Evolutionary conservation across 768 basidiomycete species (phyloP).

Genomic region (Lyophyllum decastes): DNA sequence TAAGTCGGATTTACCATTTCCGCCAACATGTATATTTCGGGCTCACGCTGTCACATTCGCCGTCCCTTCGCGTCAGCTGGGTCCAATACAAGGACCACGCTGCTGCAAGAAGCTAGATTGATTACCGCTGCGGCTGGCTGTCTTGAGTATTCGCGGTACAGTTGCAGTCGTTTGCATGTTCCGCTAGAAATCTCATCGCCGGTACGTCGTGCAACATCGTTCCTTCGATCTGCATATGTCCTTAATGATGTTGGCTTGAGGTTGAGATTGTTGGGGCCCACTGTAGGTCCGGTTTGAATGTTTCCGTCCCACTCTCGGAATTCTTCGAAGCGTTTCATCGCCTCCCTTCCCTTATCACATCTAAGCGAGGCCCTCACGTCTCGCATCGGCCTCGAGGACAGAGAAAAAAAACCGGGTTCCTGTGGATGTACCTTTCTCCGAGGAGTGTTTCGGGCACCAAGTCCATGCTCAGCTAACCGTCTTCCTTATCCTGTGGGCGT

Average conservation of each 20-base stretch:
- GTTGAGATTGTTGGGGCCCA: neutral
- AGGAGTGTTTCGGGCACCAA: slow-evolving; percentile 1
- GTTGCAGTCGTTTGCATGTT: neutral
- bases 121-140: neutral
- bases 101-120: neutral
- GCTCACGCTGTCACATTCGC: neutral
- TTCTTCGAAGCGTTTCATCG: neutral
- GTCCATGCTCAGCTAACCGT: neutral
- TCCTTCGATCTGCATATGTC: neutral
- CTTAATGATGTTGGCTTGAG: neutral
- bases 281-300: slow-evolving; percentile 1
- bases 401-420: slow-evolving; percentile 1
- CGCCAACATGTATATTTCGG: neutral
- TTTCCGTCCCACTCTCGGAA: slow-evolving; percentile 1
- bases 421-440: slow-evolving; percentile 13
- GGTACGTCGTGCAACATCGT: neutral
- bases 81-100: neutral
- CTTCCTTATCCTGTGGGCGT: slow-evolving; percentile 8
- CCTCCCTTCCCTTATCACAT: neutral
- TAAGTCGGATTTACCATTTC: neutral
- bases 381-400: neutral
- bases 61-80: neutral
- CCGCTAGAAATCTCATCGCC: no score
- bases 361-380: neutral
- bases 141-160: neutral